Evolutionary conservation across 306 rosid genomes (phyloP).

Genomic region (Castanospermum australe): DNA sequence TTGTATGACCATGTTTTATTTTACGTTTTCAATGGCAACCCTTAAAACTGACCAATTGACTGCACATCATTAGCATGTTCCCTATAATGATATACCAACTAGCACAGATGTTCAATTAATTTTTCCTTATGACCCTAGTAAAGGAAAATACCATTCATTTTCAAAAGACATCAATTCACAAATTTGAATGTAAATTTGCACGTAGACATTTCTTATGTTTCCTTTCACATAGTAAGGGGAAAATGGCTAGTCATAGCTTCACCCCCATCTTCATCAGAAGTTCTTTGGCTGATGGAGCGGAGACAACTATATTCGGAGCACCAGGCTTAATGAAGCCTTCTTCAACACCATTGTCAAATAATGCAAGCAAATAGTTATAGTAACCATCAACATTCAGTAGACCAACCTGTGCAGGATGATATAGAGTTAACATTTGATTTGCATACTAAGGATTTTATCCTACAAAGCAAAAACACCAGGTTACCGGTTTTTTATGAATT

Average conservation of each 20-base stretch:
- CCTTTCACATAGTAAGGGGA: not conserved
- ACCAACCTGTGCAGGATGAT: conserved; percentile 64
- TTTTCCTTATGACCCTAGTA: not conserved
- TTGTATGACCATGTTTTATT: not conserved
- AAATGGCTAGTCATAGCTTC: conserved; percentile 11
- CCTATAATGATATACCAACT: not conserved
- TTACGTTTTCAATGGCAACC: not conserved
- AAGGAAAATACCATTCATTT: conserved; percentile 11
- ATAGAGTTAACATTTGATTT: conserved; percentile 19
- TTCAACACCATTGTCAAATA: conserved; percentile 88
- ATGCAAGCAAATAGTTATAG: conserved; percentile 81
- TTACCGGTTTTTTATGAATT: conserved; percentile 88
- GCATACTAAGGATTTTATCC: not conserved
- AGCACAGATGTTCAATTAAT: not conserved
- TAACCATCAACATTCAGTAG: conserved; percentile 93
- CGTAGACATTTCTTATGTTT: conserved; percentile 1
- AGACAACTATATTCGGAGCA: conserved; percentile 77
- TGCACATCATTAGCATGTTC: not conserved
- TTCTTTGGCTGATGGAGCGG: conserved; percentile 87
- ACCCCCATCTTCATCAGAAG: conserved; percentile 89
- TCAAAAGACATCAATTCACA: not conserved
- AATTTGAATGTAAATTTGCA: not conserved
- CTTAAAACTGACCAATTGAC: conserved; percentile 21
- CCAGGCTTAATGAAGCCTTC: conserved; percentile 91
- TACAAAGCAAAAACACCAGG: conserved; percentile 3